These are phyloP conservation scores for Baorangia bicolor DNA, from an alignment of 768 basidiomycete species.

Conservation along the genomic window DNA sequence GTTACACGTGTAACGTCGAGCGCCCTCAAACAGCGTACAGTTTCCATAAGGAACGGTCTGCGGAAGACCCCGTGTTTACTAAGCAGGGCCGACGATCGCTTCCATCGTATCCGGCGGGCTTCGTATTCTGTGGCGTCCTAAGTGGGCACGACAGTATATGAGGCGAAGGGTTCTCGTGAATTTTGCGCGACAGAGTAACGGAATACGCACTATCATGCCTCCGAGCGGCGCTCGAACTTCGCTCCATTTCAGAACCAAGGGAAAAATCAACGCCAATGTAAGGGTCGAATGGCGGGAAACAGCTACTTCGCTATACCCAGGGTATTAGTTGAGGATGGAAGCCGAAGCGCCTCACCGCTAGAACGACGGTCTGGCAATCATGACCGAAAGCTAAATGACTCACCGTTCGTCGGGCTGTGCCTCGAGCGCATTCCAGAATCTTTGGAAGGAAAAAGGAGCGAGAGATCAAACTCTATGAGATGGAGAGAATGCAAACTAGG, in stretches of 20 bases:
- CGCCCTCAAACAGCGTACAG: background rate
- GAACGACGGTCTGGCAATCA: background rate
- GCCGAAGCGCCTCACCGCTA: background rate
- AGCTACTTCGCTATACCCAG: background rate
- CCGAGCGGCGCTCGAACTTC: background rate
- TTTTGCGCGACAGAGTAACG: background rate
- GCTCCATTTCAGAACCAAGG: slow-evolving; percentile 7
- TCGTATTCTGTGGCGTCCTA: background rate
- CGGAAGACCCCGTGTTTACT: background rate
- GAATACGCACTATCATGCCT: background rate
- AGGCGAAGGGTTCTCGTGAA: slow-evolving; percentile 2
- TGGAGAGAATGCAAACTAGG: background rate
- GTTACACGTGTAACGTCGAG: slow-evolving; percentile 33
- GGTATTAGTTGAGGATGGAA: slow-evolving; percentile 9
- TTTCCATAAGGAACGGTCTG: background rate
- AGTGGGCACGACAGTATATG: background rate
- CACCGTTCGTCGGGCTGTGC: background rate
- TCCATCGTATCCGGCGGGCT: background rate
- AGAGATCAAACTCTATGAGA: background rate
- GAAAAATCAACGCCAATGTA: background rate
- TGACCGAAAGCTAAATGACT: background rate
- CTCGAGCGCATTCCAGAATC: background rate
- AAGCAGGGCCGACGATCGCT: slow-evolving; percentile 14
- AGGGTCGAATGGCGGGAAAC: background rate
- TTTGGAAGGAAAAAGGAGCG: background rate